Base-by-base conservation (phyloP, 2,329 filamentous ascomycete genomes). In the Plectosphaerella sp. region DNA sequence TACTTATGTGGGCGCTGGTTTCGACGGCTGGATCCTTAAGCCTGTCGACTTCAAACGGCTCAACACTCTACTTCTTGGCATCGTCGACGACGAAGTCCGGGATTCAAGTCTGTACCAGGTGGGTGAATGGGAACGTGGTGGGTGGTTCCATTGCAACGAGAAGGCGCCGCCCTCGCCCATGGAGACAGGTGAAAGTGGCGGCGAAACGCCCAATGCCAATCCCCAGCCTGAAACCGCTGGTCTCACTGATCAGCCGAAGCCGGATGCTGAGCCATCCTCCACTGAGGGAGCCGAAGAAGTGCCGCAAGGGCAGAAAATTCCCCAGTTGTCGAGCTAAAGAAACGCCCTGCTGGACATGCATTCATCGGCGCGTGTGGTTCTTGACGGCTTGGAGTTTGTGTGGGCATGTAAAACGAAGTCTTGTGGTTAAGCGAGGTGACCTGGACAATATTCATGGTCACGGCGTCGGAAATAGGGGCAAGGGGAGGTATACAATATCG, bases 1-100 rank as follows among this genome's bases (percentile, higher is more conserved):
- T 41, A 79, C 70, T 0, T 96, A 96, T 59, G 80, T 91, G 43
- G 77, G 88, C 45, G 84, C 84, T 7, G 91, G 91, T 0, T 96
- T 96, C 59, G 91, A 96, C 59, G 91, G 88, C 22, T 96, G 91
- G 91, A 91, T 96, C 24, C 72, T 95, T 52, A 96, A 96, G 62
- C 91, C 91, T 0, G 88, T 96, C 45, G 85, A 93, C 54, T 95
- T 96, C 64, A 82, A 84, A 58, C 79, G 90, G 9, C 74, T 96
- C 1, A 83, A 82, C 53, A 76, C 79, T 20, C 74, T 96, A 8
- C 76, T 96, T 51, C 67, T 73, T 1, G 90, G 89, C 1, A 88
- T 94, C 39, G 76, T 83, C 3, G 78, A 89, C 45, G 71, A 78
- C 1, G 69, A 79, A 0, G 70, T 78, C 1, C 78, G 89, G 16